Base-by-base conservation (phyloP, 805 yeast genomes). In the Hanseniaspora jakobsenii region DNA sequence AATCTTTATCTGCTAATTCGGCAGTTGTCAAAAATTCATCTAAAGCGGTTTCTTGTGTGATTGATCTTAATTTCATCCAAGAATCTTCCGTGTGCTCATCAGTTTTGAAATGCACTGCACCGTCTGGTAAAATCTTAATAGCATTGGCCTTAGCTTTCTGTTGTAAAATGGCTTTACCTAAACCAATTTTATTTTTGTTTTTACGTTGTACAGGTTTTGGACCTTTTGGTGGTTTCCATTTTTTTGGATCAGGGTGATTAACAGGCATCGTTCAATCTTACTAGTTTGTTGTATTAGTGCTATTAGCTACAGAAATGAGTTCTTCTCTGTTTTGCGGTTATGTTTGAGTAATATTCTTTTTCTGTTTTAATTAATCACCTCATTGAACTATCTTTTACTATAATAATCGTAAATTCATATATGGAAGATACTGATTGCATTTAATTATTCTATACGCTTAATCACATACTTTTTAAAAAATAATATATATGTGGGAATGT, bases 11-110 rank as follows among this genome's bases (percentile, higher is more conserved):
- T 2, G 96, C 95, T 48, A 91, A 72, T 61, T 85, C 94, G 1
- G 98, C 99, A 6, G 96, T 89, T 56, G 78, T 81, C 56, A 91
- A 72, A 61, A 91, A 87, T 64, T 91, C 99, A 63, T 91, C 97
- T 47, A 91, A 64, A 1, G 96, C 80, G 53, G 81, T 75, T 60
- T 91, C 97, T 55, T 91, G 97, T 0, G 97, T 91, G 13, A 91
- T 93, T 2, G 96, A 86, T 59, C 91, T 75, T 56, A 91, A 66
- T 51, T 86, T 84, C 41, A 83, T 93, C 93, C 95, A 85, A 50
- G 71, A 73, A 12, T 85, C 93, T 57, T 84, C 93, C 6, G 46
- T 19, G 52, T 75, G 82, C 53, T 78, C 79, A 37, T 73, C 78
- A 0, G 95, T 85, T 16, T 94, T 82, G 61, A 85, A 86, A 55